phyloP scores from a whole-genome alignment of 2,329 filamentous ascomycete genomes.

The Cyanodermella asteris region DNA sequence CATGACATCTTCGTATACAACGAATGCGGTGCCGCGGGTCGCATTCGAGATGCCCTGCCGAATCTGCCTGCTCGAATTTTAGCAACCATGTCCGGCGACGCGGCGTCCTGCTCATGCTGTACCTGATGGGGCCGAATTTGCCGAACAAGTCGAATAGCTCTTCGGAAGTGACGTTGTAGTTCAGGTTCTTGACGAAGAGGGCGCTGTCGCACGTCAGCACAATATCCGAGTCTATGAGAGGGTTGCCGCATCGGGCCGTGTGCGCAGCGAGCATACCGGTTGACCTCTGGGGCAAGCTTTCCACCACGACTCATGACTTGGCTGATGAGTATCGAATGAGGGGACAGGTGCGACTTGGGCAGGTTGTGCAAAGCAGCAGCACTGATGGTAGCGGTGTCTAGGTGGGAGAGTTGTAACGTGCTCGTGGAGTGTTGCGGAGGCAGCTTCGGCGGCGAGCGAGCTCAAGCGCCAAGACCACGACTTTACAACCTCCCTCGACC shows the following conservation, averaged over 20 bases:
- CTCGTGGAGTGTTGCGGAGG: no score
- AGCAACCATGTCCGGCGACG: background rate
- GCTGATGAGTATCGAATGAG: background rate
- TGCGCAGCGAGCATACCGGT: constrained; percentile 46
- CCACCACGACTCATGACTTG: constrained; percentile 90
- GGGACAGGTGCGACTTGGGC: no score
- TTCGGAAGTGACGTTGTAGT: constrained; percentile 97
- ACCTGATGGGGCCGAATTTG: constrained; percentile 91
- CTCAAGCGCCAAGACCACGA: no score
- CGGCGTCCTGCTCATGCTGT: constrained; percentile 12
- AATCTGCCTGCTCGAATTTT: constrained; percentile 49
- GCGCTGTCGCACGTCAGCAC: constrained; percentile 2
- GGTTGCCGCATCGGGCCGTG: constrained; percentile 1
- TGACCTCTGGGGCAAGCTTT: constrained; percentile 98
- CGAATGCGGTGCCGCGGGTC: constrained; percentile 95
- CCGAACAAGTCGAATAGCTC: constrained; percentile 97
- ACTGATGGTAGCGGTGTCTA: no score
- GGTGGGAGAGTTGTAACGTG: no score
- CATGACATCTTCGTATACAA: constrained; percentile 98
- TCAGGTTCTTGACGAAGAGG: constrained; percentile 15
- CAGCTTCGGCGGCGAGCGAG: no score
- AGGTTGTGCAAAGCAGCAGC: no score
- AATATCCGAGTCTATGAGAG: constrained; percentile 1
- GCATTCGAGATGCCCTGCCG: constrained; percentile 93
- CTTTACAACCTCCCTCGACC: no score